phyloP scores from a whole-genome alignment of 371 early-diverging fungal species.

The Actinomucor elegans region DNA sequence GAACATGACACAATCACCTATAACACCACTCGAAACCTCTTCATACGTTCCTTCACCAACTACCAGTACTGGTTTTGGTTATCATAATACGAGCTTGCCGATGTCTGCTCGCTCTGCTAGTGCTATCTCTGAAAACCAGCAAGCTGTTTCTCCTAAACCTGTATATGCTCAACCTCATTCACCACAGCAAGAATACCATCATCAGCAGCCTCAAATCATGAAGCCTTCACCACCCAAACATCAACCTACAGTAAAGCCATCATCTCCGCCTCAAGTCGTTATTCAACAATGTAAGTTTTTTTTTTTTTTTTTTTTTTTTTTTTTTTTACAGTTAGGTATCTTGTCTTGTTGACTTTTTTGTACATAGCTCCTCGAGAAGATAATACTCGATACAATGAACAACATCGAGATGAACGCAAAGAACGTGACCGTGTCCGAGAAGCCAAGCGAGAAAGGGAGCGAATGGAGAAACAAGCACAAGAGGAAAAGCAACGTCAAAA shows the following conservation, averaged over 20 bases:
- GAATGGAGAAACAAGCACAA: conserved; percentile 17
- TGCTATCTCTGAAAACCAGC: conserved; percentile 1
- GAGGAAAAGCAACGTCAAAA: conserved; percentile 30
- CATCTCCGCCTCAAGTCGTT: not conserved
- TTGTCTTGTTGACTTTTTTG: not conserved
- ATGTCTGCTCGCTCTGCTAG: not conserved
- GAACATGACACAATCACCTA: conserved; percentile 7
- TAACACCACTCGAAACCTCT: not conserved
- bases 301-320: not conserved
- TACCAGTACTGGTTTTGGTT: conserved; percentile 2
- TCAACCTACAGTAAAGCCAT: not conserved
- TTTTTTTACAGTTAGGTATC: not conserved
- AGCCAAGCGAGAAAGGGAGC: conserved; percentile 37
- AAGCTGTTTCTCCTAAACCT: conserved; percentile 4
- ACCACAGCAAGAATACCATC: not conserved
- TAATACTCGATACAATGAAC: not conserved
- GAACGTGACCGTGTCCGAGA: conserved; percentile 38
- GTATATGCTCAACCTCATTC: not conserved
- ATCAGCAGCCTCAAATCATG: not conserved
- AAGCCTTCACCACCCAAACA: not conserved
- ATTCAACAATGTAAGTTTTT: conserved; percentile 4
- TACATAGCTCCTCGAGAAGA: conserved; percentile 9
- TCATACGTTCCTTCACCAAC: conserved; percentile 18
- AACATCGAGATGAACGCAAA: conserved; percentile 27
- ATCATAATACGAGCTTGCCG: not conserved